Evolutionary conservation across 768 basidiomycete genomes (phyloP).

Genomic region (Phylloporus sp.): DNA sequence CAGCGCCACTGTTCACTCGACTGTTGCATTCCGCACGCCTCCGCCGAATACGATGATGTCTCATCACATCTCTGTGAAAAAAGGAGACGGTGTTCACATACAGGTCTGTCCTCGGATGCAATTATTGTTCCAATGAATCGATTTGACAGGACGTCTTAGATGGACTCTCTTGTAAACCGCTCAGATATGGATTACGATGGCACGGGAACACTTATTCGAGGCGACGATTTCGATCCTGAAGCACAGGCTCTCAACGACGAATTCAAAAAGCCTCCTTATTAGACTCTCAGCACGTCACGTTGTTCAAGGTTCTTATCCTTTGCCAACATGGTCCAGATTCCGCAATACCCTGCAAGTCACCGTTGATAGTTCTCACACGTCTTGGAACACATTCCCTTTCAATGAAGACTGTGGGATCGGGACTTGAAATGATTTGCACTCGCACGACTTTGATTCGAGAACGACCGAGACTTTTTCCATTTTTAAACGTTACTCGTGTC

Average conservation of each 20-base stretch:
- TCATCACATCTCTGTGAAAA: conserved; percentile 31
- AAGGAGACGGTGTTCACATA: conserved; percentile 54
- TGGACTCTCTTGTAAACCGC: conserved; percentile 59
- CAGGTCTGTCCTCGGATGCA: conserved; percentile 38
- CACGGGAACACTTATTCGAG: conserved; percentile 46
- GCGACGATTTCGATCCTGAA: conserved; percentile 53
- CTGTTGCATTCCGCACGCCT: conserved; percentile 56
- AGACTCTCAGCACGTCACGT: not conserved
- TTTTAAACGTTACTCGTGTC: conserved; percentile 2
- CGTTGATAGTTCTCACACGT: not conserved
- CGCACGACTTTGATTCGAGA: not conserved
- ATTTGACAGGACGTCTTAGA: conserved; percentile 38
- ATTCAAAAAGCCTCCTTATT: conserved; percentile 57
- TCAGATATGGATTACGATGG: conserved; percentile 52
- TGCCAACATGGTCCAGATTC: not conserved
- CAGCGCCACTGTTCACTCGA: conserved; percentile 45
- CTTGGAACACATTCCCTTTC: not conserved
- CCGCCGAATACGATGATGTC: conserved; percentile 22
- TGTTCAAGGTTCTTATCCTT: not conserved
- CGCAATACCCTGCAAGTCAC: not conserved
- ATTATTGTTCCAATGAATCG: not conserved
- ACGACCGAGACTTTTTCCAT: not conserved
- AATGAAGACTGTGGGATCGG: not conserved
- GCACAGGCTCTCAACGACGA: conserved; percentile 55
- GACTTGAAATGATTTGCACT: not conserved